Conservation (phyloP, 2,329 filamentous ascomycete genomes). For the Pseudocercospora eumusae region DNA sequence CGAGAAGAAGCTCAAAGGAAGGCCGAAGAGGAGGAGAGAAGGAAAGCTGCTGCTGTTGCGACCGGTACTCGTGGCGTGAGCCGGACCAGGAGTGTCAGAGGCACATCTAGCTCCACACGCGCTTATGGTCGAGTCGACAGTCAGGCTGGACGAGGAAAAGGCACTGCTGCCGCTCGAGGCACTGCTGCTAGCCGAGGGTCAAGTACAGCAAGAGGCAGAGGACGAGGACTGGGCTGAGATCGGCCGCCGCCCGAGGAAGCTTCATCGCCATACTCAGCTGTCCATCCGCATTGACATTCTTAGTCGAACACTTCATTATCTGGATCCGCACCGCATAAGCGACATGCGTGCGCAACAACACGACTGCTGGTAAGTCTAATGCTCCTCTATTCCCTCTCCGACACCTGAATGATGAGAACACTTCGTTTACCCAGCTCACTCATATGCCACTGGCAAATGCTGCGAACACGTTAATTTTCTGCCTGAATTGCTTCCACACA, state of each 20-base stretch:
- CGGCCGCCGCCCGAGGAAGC: neutral
- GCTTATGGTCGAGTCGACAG: slow-evolving; percentile 49
- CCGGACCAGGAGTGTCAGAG: slow-evolving; percentile 37
- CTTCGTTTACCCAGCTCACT: slow-evolving; percentile 19
- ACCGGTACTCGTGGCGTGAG: slow-evolving; percentile 38
- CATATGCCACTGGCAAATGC: slow-evolving; percentile 19
- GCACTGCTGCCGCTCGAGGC: slow-evolving; percentile 45
- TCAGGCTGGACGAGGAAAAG: slow-evolving; percentile 56
- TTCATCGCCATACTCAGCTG: neutral
- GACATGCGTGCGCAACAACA: neutral
- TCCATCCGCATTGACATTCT: neutral
- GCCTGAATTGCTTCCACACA: neutral
- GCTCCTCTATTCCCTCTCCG: neutral
- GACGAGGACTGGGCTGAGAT: slow-evolving; percentile 35
- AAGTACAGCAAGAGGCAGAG: slow-evolving; percentile 39
- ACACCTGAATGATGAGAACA: neutral
- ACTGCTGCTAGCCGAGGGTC: slow-evolving; percentile 46
- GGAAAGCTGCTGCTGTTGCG: slow-evolving; percentile 56
- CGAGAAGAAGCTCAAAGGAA: slow-evolving; percentile 61
- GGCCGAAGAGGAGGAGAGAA: slow-evolving; percentile 56
- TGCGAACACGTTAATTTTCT: slow-evolving; percentile 13
- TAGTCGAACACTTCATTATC: neutral
- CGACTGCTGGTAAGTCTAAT: neutral
- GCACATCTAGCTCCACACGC: slow-evolving; percentile 37
- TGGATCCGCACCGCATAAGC: neutral